Evolutionary conservation across 2,329 filamentous ascomycete genomes (phyloP).

Genomic region (Paecilomyces sp.): DNA sequence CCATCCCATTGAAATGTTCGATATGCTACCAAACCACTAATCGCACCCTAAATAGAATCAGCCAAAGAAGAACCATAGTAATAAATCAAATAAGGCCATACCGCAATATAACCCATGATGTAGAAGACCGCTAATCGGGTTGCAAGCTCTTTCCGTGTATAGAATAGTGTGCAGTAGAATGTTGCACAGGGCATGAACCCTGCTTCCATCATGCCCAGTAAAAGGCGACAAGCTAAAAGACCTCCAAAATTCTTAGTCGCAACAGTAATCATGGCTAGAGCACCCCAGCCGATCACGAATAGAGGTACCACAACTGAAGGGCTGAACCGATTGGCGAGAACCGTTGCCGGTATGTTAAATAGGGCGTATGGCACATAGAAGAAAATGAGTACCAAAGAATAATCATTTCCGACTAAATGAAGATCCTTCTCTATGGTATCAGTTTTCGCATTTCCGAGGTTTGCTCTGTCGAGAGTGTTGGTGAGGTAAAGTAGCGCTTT

Average conservation of each 20-base stretch:
- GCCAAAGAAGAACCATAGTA: too few species aligned
- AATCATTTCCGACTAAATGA: constrained; percentile 7
- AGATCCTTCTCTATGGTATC: constrained; percentile 7
- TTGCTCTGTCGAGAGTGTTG: constrained; percentile 5
- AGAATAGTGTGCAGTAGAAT: constrained; percentile 1
- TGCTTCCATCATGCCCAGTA: constrained; percentile 63
- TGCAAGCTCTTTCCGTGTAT: constrained; percentile 1
- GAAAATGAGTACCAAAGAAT: constrained; percentile 7
- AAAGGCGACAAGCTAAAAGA: constrained; percentile 68
- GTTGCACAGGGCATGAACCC: constrained; percentile 41
- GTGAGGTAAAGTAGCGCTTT: constrained; percentile 4
- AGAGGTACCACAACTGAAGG: constrained; percentile 1
- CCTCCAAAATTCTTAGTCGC: constrained; percentile 56
- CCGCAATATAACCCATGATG: constrained; percentile 1
- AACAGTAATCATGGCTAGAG: not conserved
- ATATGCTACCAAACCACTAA: constrained; percentile 3
- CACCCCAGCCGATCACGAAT: constrained; percentile 1
- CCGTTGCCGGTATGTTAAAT: constrained; percentile 7
- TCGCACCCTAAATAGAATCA: not conserved
- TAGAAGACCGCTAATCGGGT: constrained; percentile 1
- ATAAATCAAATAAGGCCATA: too few species aligned
- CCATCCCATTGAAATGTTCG: constrained; percentile 3
- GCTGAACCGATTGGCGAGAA: constrained; percentile 3
- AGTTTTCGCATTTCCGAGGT: constrained; percentile 8
- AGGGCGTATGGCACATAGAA: constrained; percentile 9